phyloP scores from a whole-genome alignment of 345 rosid species.

The Excoecaria agallocha region DNA sequence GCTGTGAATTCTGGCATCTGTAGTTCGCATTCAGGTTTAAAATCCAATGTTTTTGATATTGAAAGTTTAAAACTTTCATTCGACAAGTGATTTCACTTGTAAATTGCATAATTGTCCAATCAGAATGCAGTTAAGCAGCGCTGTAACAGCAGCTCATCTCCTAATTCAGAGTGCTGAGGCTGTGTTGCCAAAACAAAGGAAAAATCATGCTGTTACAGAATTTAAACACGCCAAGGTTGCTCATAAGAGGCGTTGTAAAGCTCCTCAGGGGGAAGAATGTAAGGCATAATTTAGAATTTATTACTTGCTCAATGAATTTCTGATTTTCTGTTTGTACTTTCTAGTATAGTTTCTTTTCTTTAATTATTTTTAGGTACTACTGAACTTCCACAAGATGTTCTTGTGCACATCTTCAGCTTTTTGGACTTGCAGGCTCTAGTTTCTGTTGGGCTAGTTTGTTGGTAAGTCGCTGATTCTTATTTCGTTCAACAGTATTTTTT shows the following conservation, averaged over 20 bases:
- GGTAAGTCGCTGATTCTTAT: constrained; percentile 38
- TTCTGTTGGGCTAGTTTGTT: constrained; percentile 53
- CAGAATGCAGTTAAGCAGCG: constrained; percentile 63
- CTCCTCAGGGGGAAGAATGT: constrained; percentile 46
- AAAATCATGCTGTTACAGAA: constrained; percentile 56
- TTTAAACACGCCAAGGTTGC: constrained; percentile 78
- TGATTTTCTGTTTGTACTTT: not conserved
- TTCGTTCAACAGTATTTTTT: not conserved
- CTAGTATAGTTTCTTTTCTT: not conserved
- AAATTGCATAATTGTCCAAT: not conserved
- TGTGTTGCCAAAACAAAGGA: constrained; percentile 79
- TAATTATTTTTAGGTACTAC: constrained; percentile 39
- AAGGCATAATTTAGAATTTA: not conserved
- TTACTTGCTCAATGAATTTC: not conserved
- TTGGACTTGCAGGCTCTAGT: constrained; percentile 61
- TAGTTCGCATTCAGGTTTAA: not conserved
- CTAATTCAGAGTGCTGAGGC: constrained; percentile 69
- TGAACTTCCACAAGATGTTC: constrained; percentile 69
- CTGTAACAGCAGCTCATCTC: constrained; percentile 63
- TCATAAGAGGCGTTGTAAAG: constrained; percentile 52
- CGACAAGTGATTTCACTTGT: not conserved
- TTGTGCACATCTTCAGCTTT: constrained; percentile 58
- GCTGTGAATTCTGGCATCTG: too few relatives aligned
- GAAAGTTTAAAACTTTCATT: not conserved
- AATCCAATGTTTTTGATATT: not conserved